A percentile compares a stretch with the other conserved stretches of the same genome.
Conservation (phyloP, 2,329 filamentous ascomycete species). For the Zalaria obscura region DNA sequence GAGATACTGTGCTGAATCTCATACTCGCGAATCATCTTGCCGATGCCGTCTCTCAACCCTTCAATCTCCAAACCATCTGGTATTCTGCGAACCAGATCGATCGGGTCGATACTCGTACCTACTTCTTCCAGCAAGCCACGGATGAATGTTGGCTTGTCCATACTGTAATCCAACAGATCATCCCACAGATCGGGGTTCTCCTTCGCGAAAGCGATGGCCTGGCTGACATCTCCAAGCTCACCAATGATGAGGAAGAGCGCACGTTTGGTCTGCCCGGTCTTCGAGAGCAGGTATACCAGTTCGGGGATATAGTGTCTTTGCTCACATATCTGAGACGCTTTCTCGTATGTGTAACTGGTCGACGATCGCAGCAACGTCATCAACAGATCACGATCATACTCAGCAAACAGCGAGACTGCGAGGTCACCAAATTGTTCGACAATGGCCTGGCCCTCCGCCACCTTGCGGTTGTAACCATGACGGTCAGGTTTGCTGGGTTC, state of each 20-base stretch:
- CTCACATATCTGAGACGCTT: conserved; percentile 66
- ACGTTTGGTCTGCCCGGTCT: conserved; percentile 85
- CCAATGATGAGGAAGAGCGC: conserved; percentile 90
- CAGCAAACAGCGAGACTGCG: conserved; percentile 72
- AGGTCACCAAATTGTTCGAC: conserved; percentile 77
- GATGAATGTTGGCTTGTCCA: conserved; percentile 96
- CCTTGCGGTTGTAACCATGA: conserved; percentile 13
- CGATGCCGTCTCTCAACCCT: conserved; percentile 74
- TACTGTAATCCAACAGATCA: conserved; percentile 83
- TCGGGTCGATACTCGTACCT: conserved; percentile 84
- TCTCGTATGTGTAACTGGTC: conserved; percentile 68
- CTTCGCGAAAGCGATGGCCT: conserved; percentile 89
- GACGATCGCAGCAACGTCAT: conserved; percentile 85
- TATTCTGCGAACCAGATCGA: conserved; percentile 77
- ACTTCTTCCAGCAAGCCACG: conserved; percentile 84
- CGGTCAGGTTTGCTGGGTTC: conserved; percentile 14
- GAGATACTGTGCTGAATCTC: conserved; percentile 91
- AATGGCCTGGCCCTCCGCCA: conserved; percentile 48
- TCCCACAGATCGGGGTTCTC: conserved; percentile 90
- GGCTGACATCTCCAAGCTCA: conserved; percentile 76
- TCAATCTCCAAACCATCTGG: conserved; percentile 88
- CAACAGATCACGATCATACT: conserved; percentile 64
- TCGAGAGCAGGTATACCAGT: conserved; percentile 89
- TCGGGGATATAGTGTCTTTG: conserved; percentile 70
- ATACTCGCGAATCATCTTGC: conserved; percentile 86